Base-by-base conservation (phyloP, 352 stramenopile genomes). In the Pythium vanterpoolii region DNA sequence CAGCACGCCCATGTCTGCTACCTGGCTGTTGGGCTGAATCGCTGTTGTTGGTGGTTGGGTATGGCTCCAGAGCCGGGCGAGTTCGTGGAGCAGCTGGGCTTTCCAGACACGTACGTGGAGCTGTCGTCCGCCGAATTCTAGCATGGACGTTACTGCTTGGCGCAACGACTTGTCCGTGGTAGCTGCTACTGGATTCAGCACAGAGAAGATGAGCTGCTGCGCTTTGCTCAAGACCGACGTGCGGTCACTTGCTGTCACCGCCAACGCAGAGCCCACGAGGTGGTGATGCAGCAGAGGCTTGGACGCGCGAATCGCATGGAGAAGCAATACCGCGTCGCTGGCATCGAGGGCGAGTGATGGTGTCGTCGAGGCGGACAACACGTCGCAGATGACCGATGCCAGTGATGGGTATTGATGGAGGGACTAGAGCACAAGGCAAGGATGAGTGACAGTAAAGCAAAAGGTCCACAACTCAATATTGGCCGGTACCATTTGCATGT, bases 221-320 rank as follows among this genome's bases (percentile, higher is more conserved):
- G 83, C 27, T 79, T 68, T 54, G 56, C 63, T 47, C 76, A 89
- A 56, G 26, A 61, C 44, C 3, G 84, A 51, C 0, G 60, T 64
- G 7, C 71, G 72, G 51, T 87, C 60, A 5, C 49, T 26, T 5
- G 33, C 48, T 3, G 64, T 56, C 11, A 33, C 46, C 1, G 48
- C 21, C 6, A 53, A 40, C 13, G 42, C 8, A 0, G 39, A 48
- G 14, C 47, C 34, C 16, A 49, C 24, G 21, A 68, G 46, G 48
- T 76, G 79, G 42, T 90, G 85, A 39, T 91, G 76, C 19, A 95
- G 71, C 56, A 95, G 74, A 9, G 86, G 86, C 18, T 88, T 90
- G 11, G 83, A 93, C 11, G 83, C 77, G 33, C 90, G 79, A 18
- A 95, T 70, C 5, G 63, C 73, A 51, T 95, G 83, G 13, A 93